Evolutionary conservation across 1,284 basidiomycete genomes (phyloP), one percentile per base, ranked within the genome.

Genomic region (Thelephora terrestris): DNA sequence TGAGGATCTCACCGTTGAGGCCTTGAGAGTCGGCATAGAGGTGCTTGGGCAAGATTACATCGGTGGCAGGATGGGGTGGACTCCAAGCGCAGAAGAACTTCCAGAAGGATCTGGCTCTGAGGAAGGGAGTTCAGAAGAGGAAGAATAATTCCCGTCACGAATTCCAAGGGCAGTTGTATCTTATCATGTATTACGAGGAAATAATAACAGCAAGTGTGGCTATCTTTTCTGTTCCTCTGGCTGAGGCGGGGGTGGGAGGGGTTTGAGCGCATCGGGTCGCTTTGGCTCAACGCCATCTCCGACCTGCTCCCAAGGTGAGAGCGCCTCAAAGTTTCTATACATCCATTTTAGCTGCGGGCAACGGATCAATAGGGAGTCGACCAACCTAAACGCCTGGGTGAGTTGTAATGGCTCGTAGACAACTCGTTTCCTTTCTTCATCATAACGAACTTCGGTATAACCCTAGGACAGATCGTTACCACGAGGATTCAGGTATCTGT

Each of bases 371-470:
- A 10, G 12, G 20, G 39, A 25, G 5, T 9, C 10, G 18, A 64
- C 73, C 53, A 57, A 91, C 89, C 95, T 81, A 84, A 96, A 99
- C 39, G 95, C 95, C 68, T 99, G 96, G 7, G 94, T 94, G 56
- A 99, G 78, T 65, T 99, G 96, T 49, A 99, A 73, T 24, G 96
- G 96, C 66, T 99, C 96, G 60, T 95, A 95, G 21, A 99, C 93
- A 50, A 99, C 93, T 43, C 95, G 90, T 73, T 99, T 99, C 65
- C 90, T 85, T 71, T 97, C 95, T 71, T 99, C 96, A 63, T 98
- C 94, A 64, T 98, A 99, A 49, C 96, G 84, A 45, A 99, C 79
- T 68, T 99, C 96, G 9, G 92, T 91, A 71, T 99, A 99, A 32
- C 95, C 95, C 89, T 83, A 53, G 17, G 35, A 50, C 43, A 45